Evolutionary conservation across 2,329 filamentous ascomycete species (phyloP), one percentile per base, ranked within the genome.

Genomic region (Botryotinia calthae): DNA sequence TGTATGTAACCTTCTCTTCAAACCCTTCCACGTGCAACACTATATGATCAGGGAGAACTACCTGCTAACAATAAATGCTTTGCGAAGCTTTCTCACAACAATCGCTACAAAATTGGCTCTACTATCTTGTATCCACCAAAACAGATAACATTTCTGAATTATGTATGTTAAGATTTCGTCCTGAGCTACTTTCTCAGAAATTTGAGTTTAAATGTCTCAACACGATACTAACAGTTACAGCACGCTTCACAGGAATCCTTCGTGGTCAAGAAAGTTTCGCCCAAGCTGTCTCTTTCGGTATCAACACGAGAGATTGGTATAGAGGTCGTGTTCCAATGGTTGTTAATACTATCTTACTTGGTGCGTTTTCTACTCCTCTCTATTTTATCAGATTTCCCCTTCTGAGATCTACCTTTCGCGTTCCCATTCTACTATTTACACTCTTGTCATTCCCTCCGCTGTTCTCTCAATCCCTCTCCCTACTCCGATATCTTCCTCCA

Each of bases 201-300:
- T 8, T 8, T 9, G 51, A 28, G 5, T 28, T 14, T 28, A 14
- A 5, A 7, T 6, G 14, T 28, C n/a, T 18, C 12, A 18, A 4
- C 9, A 28, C 28, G 18, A 22, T 22, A 25, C 44, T 48, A 65
- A 65, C 28, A 48, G 3, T 16, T 2, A 34, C 28, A 65, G 62
- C 68, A 18, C 81, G 84, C 1, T 82, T 83, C 25, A 82, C 83
- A 10, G 84, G 83, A 63, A 82, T 84, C 28, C 75, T 85, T 7
- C 78, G 84, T 14, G 84, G 84, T 0, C 83, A 85, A 62, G 84
- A 85, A 74, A 84, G 82, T 72, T 85, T 84, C 70, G 79, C 82
- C 0, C 82, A 85, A 74, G 84, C 84, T 12, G 79, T 85, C 4
- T 81, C 82, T 0, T 85, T 80, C 72, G 84, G 84, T 0, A 73